Conservation (phyloP, 108 stramenopile genomes). For the Nitzschia palea region DNA sequence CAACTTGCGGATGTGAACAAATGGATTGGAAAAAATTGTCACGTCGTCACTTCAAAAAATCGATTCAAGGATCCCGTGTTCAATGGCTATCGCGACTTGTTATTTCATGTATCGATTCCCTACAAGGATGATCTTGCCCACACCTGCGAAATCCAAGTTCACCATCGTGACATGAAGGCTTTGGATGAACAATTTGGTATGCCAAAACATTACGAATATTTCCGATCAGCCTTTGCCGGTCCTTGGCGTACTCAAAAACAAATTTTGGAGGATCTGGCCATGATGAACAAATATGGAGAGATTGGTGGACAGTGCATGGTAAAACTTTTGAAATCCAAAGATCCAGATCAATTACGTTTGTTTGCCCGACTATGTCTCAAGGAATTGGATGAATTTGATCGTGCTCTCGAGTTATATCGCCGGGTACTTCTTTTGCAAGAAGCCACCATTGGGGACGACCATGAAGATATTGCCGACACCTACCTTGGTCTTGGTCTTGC, state of each 20-base stretch:
- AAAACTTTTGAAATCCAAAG: constrained; percentile 31
- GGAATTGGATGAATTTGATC: constrained; percentile 33
- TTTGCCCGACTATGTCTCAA: constrained; percentile 32
- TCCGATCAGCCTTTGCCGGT: constrained; percentile 31
- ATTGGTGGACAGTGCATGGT: constrained; percentile 30
- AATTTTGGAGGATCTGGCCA: constrained; percentile 29
- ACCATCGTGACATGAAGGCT: constrained; percentile 34
- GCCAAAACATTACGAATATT: constrained; percentile 41
- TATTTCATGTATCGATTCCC: constrained; percentile 36
- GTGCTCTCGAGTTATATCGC: constrained; percentile 33
- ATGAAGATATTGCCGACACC: constrained; percentile 28
- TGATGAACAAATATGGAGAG: constrained; percentile 33
- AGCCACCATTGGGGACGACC: constrained; percentile 5
- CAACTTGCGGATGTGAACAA: constrained; percentile 40
- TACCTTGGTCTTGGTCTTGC: constrained; percentile 29
- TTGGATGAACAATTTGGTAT: constrained; percentile 32
- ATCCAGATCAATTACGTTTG: constrained; percentile 31
- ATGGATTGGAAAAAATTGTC: constrained; percentile 24
- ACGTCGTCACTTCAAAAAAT: constrained; percentile 32
- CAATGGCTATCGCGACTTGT: constrained; percentile 40
- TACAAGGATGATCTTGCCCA: constrained; percentile 21
- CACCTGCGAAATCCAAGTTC: constrained; percentile 41
- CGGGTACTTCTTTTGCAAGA: constrained; percentile 28
- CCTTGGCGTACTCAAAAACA: constrained; percentile 28
- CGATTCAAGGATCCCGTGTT: constrained; percentile 33